Evolutionary conservation across 2,329 filamentous ascomycete species (phyloP).

Genomic region (Tolypocladium nubicola): DNA sequence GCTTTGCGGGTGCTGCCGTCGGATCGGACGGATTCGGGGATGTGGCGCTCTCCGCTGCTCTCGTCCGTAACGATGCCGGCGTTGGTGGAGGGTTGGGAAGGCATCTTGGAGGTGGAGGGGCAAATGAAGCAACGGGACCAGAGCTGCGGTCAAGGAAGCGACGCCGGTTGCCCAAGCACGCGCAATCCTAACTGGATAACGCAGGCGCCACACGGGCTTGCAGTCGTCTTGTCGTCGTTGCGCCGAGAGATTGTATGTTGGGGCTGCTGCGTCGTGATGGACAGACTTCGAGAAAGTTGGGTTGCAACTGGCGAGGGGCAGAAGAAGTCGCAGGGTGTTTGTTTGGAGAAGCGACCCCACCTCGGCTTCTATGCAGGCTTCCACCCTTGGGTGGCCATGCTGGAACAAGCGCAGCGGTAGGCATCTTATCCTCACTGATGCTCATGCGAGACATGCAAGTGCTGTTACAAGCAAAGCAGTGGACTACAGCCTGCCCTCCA

Average conservation of each 20-base stretch:
- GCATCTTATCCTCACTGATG: background rate
- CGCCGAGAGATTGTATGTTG: background rate
- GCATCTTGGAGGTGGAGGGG: slow-evolving; percentile 23
- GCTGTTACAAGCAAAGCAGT: background rate
- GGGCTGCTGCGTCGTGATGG: background rate
- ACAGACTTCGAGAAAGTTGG: background rate
- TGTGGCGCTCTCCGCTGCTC: slow-evolving; percentile 69
- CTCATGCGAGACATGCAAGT: background rate
- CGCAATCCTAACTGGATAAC: background rate
- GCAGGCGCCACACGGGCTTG: background rate
- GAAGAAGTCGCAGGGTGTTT: background rate
- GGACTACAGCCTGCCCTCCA: no score
- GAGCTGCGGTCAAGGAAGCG: background rate
- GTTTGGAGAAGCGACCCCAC: background rate
- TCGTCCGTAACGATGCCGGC: slow-evolving; percentile 71
- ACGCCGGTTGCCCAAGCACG: background rate
- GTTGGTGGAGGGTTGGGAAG: slow-evolving; percentile 38
- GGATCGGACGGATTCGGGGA: slow-evolving; percentile 74
- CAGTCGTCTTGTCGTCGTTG: background rate
- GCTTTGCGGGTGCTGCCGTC: slow-evolving; percentile 91
- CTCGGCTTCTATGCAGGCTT: background rate
- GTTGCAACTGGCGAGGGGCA: background rate
- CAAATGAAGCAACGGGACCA: background rate
- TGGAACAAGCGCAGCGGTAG: background rate
- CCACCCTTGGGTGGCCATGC: background rate